Percentiles rank a stretch among this genome's conserved stretches.
phyloP scores from a whole-genome alignment of 495 filamentous ascomycete genomes.

The Xylaria acuta region DNA sequence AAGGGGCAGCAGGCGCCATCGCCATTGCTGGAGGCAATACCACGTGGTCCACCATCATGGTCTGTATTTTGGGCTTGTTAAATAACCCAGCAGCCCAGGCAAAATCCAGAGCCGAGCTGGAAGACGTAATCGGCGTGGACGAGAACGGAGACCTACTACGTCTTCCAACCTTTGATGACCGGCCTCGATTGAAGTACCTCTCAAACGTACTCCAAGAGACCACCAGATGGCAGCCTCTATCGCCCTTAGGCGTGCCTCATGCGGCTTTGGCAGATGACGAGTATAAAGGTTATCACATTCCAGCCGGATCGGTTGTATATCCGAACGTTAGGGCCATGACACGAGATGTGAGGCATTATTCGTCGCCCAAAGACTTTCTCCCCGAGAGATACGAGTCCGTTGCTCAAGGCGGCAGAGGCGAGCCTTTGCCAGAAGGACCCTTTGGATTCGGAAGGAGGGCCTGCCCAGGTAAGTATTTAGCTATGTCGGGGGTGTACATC shows the following conservation, averaged over 20 bases:
- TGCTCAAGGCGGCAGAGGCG: slow-evolving; percentile 53
- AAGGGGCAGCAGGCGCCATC: slow-evolving; percentile 55
- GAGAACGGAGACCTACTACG: slow-evolving; percentile 29
- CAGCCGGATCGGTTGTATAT: slow-evolving; percentile 51
- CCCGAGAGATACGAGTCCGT: slow-evolving; percentile 53
- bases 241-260: slow-evolving; percentile 67
- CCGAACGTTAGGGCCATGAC: slow-evolving; percentile 56
- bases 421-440: slow-evolving; percentile 55
- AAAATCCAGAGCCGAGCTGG: slow-evolving; percentile 65
- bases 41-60: slow-evolving; percentile 46
- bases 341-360: slow-evolving; percentile 47
- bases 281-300: slow-evolving; percentile 56
- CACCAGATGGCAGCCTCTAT: slow-evolving; percentile 67
- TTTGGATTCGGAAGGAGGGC: slow-evolving; percentile 58
- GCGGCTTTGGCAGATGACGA: slow-evolving; percentile 58
- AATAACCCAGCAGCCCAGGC: slow-evolving; percentile 54
- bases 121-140: slow-evolving; percentile 54
- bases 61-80: slow-evolving; percentile 51
- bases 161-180: slow-evolving; percentile 59
- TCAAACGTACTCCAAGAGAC: slow-evolving; percentile 61
- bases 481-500: slow-evolving; percentile 12
- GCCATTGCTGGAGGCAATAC: slow-evolving; percentile 59
- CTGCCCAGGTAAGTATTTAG: neutral
- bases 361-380: slow-evolving; percentile 48
- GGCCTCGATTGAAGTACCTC: slow-evolving; percentile 58